These are phyloP conservation scores for Lenzites betulinus DNA, from an alignment of 768 basidiomycete genomes.

Conservation along the genomic window DNA sequence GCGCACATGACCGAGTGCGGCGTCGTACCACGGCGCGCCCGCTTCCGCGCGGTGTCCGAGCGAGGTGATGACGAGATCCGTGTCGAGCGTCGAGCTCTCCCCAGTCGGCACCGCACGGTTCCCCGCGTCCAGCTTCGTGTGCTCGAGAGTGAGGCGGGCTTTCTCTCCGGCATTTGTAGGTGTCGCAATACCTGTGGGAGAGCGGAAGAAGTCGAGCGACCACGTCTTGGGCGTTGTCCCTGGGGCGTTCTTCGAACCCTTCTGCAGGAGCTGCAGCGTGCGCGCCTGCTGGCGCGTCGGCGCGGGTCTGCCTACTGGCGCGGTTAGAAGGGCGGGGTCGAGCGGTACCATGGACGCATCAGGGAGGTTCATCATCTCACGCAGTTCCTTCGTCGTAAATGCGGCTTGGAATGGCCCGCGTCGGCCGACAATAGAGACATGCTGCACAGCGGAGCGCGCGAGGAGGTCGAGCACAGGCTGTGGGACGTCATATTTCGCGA, in stretches of 20 bases:
- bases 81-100: conserved; percentile 49
- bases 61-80: conserved; percentile 84
- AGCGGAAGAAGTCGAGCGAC: conserved; percentile 81
- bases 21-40: conserved; percentile 58
- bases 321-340: conserved; percentile 43
- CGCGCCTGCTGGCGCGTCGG: conserved; percentile 67
- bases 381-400: conserved; percentile 90
- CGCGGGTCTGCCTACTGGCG: conserved; percentile 33
- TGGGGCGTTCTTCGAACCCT: conserved; percentile 55
- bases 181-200: conserved; percentile 54
- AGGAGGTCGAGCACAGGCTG: conserved; percentile 70
- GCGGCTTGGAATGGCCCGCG: conserved; percentile 88
- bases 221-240: conserved; percentile 66
- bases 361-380: conserved; percentile 72
- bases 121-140: conserved; percentile 57
- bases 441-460: conserved; percentile 58
- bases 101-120: conserved; percentile 59
- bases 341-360: conserved; percentile 71
- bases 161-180: conserved; percentile 30
- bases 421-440: conserved; percentile 82
- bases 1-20: conserved; percentile 56
- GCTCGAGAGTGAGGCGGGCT: conserved; percentile 53
- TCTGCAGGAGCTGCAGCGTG: conserved; percentile 62
- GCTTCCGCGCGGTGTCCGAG: conserved; percentile 84
- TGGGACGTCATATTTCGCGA: conserved; percentile 80